phyloP scores from a whole-genome alignment of 2,329 filamentous ascomycete species.

The Metarhizium humberi region DNA sequence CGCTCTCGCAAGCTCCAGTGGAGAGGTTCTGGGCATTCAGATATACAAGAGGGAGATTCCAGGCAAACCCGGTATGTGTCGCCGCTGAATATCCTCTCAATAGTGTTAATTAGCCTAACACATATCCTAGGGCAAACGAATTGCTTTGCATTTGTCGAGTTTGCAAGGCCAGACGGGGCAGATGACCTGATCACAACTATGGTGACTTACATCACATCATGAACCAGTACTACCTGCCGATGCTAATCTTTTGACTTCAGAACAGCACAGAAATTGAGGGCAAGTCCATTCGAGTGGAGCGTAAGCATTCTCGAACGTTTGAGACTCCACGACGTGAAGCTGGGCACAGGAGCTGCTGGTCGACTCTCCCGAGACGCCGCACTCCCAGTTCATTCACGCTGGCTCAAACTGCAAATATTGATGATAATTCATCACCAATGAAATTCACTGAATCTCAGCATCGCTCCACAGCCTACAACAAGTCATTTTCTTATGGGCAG shows the following conservation, averaged over 20 bases:
- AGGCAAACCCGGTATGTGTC: conserved; percentile 2
- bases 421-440: not conserved
- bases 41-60: conserved; percentile 15
- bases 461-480: not conserved
- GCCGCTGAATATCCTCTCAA: not conserved
- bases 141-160: conserved; percentile 31
- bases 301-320: conserved; percentile 20
- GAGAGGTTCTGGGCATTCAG: conserved; percentile 23
- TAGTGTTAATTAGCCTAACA: conserved; percentile 7
- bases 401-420: not conserved
- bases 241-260: conserved; percentile 15
- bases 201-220: conserved; percentile 20
- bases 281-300: conserved; percentile 26
- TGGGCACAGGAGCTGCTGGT: not conserved
- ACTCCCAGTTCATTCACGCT: not conserved
- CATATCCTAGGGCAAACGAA: conserved; percentile 9
- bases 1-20: conserved; percentile 27
- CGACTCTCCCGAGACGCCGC: conserved; percentile 6
- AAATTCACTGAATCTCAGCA: not conserved
- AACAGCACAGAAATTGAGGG: conserved; percentile 22
- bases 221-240: not conserved
- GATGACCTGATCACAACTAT: conserved; percentile 25
- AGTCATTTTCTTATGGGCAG: conserved; percentile 1
- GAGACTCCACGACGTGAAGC: conserved; percentile 11
- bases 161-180: conserved; percentile 24